Evolutionary conservation across 768 basidiomycete species (phyloP).

Genomic region (Boletus coccyginus): DNA sequence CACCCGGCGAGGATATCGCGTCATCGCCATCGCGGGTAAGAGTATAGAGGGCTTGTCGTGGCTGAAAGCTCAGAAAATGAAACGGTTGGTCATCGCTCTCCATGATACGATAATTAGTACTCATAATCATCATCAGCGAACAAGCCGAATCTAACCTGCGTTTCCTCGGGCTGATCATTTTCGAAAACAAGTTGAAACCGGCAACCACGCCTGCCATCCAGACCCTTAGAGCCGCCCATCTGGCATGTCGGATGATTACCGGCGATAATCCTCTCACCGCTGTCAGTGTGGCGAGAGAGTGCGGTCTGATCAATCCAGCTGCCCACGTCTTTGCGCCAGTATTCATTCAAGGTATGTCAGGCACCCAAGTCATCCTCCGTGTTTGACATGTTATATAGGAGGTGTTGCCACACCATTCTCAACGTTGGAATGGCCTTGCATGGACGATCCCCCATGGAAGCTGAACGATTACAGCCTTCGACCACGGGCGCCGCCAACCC

Average conservation of each 20-base stretch:
- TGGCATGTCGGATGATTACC: constrained; percentile 97
- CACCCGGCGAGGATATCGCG: constrained; percentile 93
- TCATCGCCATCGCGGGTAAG: constrained; percentile 98
- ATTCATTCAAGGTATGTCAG: constrained; percentile 63
- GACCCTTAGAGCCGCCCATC: constrained; percentile 80
- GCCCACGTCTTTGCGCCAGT: constrained; percentile 84
- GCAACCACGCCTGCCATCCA: constrained; percentile 91
- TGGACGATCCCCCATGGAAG: constrained; percentile 83
- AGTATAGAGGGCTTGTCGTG: constrained; percentile 91
- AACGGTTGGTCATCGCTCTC: constrained; percentile 53
- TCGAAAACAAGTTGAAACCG: constrained; percentile 96
- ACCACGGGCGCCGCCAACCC: constrained; percentile 70
- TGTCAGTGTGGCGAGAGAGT: constrained; percentile 95
- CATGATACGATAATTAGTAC: background rate
- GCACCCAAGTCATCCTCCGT: background rate
- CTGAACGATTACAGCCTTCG: constrained; percentile 88
- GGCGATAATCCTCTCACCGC: constrained; percentile 97
- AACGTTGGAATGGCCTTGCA: constrained; percentile 84
- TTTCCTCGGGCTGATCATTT: constrained; percentile 94
- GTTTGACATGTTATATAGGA: constrained; percentile 39
- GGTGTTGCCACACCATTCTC: constrained; percentile 51
- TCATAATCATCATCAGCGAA: constrained; percentile 52
- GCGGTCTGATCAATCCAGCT: constrained; percentile 81
- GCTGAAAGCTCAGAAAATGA: constrained; percentile 96
- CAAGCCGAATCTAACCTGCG: constrained; percentile 88